Evolutionary conservation across 768 basidiomycete genomes (phyloP).

Genomic region (Naematelia encephala): DNA sequence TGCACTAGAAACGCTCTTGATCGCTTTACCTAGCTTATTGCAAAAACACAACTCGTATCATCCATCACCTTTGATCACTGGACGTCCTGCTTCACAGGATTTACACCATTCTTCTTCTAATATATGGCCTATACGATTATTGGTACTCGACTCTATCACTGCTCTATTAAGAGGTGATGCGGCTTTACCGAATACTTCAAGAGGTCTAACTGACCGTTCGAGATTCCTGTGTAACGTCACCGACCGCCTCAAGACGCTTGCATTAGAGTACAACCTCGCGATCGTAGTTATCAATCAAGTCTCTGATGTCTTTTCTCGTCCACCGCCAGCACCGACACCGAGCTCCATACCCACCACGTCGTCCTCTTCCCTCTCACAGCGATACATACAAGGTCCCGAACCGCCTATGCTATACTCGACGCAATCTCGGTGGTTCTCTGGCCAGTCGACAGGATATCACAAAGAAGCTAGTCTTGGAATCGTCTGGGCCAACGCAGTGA

Average conservation of each 20-base stretch:
- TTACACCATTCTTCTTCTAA: too few relatives aligned
- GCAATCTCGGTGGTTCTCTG: constrained; percentile 73
- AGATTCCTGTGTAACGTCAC: constrained; percentile 67
- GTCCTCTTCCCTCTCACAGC: background rate
- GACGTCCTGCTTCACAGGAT: too few relatives aligned
- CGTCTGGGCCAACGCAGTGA: constrained; percentile 90
- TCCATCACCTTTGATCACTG: background rate
- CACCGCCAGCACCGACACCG: background rate
- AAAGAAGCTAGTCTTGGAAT: constrained; percentile 85
- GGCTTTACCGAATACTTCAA: constrained; percentile 54
- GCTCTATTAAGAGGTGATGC: constrained; percentile 72
- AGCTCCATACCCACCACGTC: too few relatives aligned
- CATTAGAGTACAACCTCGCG: constrained; percentile 62
- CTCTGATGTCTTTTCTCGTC: constrained; percentile 64
- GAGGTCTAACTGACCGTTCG: constrained; percentile 69
- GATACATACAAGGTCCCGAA: constrained; percentile 18
- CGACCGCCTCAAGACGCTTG: constrained; percentile 66
- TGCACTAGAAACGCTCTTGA: constrained; percentile 32
- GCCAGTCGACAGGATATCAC: constrained; percentile 60
- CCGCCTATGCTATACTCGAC: constrained; percentile 61
- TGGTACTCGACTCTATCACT: constrained; percentile 83
- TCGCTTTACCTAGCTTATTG: background rate
- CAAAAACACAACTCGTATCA: background rate
- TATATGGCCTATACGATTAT: constrained; percentile 62
- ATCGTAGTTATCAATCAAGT: constrained; percentile 88